Evolutionary conservation across 805 yeast genomes (phyloP).

Genomic region (Tetrapisispora arboricola): DNA sequence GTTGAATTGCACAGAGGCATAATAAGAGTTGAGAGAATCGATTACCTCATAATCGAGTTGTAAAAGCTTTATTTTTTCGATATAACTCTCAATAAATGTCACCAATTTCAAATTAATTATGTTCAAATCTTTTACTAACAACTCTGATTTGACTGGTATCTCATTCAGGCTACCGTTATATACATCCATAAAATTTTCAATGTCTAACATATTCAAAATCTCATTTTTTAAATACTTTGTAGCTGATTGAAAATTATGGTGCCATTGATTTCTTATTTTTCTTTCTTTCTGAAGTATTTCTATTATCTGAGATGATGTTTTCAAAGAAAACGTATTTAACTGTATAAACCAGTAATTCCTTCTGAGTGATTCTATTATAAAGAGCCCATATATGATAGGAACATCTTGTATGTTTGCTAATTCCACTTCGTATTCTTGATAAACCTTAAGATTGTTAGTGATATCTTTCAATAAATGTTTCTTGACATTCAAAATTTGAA

Average conservation of each 20-base stretch:
- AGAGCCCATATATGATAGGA: constrained; percentile 64
- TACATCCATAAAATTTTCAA: constrained; percentile 5
- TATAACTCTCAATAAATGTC: constrained; percentile 30
- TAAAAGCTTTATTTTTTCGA: constrained; percentile 27
- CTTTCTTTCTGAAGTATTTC: constrained; percentile 47
- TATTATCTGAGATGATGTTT: constrained; percentile 49
- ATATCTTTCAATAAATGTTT: constrained; percentile 26
- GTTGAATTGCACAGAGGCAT: constrained; percentile 20
- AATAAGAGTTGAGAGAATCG: constrained; percentile 24
- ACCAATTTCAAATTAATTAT: constrained; percentile 5
- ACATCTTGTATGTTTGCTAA: constrained; percentile 45
- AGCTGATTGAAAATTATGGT: constrained; percentile 41
- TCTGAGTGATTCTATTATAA: constrained; percentile 50
- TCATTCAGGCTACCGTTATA: constrained; percentile 1
- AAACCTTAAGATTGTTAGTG: constrained; percentile 20
- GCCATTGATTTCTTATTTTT: constrained; percentile 50
- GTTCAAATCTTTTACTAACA: not conserved
- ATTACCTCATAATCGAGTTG: constrained; percentile 28
- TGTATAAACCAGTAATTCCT: constrained; percentile 42
- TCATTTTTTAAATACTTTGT: constrained; percentile 10
- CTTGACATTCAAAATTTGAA: constrained; percentile 29
- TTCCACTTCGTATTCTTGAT: constrained; percentile 17
- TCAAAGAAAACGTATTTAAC: constrained; percentile 20
- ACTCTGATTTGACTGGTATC: not conserved
- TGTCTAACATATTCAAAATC: constrained; percentile 4